Evolutionary conservation across 2,329 filamentous ascomycete genomes (phyloP), one percentile per base, ranked within the genome.

Genomic region (Fusarium sp.): DNA sequence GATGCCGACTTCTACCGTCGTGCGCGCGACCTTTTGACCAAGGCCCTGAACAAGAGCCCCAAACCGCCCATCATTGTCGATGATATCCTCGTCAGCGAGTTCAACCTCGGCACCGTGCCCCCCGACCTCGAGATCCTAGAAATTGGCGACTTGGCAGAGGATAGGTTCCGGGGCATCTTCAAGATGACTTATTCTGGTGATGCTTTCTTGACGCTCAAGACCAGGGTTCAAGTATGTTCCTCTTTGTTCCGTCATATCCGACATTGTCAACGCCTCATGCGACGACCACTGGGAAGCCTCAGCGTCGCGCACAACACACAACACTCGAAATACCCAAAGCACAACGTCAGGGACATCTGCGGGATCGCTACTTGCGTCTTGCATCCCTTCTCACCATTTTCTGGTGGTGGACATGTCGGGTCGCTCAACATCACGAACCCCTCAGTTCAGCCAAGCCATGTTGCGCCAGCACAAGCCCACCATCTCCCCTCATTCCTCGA

Each of bases 31-130:
- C 93, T 98, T 83, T 90, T 99, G 79, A 99, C 97, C 29, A 93
- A 94, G 67, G 97, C 97, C 39, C 89, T 99, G 80, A 99, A 99
- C 89, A 98, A 98, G 86, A 97, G 94, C 64, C 95, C 96, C 43
- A 98, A 98, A 81, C 97, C 97, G 67, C 97, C 97, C 70, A 98
- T 98, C 81, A 99, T 99, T 82, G 97, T 98, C 86, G 97, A 98
- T 89, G 97, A 99, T 84, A 98, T 99, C 85, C 91, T 98, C 83
- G 97, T 99, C 77, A 98, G 95, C 84, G 97, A 99, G 86, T 90
- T 99, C 83, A 99, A 99, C 84, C 90, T 99, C 72, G 97, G 97
- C 81, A 95, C 94, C 71, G 94, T 97, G 59, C 96, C 97, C 56
- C 97, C 97, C 13, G 95, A 98, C 81, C 86, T 99, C 79, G 97